Evolutionary conservation across 495 filamentous ascomycete genomes (phyloP).

Genomic region (Xeromyces bisporus): DNA sequence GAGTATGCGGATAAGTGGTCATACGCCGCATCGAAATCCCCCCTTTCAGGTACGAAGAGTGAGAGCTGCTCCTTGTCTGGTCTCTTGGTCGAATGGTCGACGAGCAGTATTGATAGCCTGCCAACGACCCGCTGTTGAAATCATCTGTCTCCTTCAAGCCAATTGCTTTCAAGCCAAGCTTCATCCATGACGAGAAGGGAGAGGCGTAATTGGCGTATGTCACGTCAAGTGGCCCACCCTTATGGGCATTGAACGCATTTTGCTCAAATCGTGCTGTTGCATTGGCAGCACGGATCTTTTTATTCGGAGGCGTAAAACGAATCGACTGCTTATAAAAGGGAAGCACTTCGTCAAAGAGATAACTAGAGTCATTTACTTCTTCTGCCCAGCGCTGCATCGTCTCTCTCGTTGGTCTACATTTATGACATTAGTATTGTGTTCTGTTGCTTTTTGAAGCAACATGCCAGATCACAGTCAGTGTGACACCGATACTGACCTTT

Average conservation of each 20-base stretch:
- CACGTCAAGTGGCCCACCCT: slow-evolving; percentile 17
- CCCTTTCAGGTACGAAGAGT: slow-evolving; percentile 17
- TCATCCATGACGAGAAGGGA: slow-evolving; percentile 18
- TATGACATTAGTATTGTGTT: too few species aligned
- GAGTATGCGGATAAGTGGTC: slow-evolving; percentile 19
- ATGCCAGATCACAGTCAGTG: too few species aligned
- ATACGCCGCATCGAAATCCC: background rate
- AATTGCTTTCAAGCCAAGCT: slow-evolving; percentile 10
- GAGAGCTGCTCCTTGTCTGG: slow-evolving; percentile 20
- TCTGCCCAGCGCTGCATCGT: slow-evolving; percentile 30
- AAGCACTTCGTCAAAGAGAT: slow-evolving; percentile 24
- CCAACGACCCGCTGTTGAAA: slow-evolving; percentile 16
- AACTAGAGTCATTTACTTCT: slow-evolving; percentile 27
- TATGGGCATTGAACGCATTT: slow-evolving; percentile 9
- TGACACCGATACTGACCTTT: slow-evolving; percentile 11
- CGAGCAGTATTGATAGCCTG: slow-evolving; percentile 20
- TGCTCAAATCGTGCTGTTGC: slow-evolving; percentile 11
- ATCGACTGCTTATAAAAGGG: slow-evolving; percentile 23
- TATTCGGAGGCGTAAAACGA: slow-evolving; percentile 15
- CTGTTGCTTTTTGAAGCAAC: too few species aligned
- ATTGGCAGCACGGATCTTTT: slow-evolving; percentile 4
- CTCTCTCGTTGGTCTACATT: slow-evolving; percentile 18
- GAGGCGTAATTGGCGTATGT: slow-evolving; percentile 16
- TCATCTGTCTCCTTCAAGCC: slow-evolving; percentile 13
- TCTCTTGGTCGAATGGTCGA: slow-evolving; percentile 19